Evolutionary conservation across 1,139 yeast species (phyloP), one percentile per base, ranked within the genome.

Genomic region (Casaregolazyma lundiana): DNA sequence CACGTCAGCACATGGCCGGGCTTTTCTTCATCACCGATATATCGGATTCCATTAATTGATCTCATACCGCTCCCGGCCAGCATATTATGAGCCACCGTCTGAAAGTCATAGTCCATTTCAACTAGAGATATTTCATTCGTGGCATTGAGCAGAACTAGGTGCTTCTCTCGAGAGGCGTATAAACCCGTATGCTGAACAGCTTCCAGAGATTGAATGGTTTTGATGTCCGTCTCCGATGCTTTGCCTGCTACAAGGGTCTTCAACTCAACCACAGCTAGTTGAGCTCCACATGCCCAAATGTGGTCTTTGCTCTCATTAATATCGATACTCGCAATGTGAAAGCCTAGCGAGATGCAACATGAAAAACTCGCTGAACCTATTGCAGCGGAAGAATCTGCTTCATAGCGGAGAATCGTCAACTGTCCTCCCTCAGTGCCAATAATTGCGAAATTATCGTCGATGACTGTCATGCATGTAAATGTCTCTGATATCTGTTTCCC

Each of bases 401-500:
- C 47, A 19, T 47, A 57, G n/a, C 55, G 51, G 2, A 61, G 42
- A 4, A 59, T 53, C 2, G 59, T 63, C 1, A 80, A 50, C 29
- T 72, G 75, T 2, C 76, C 75, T 6, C 58, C 54, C 41, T 71
- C 73, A 0, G 80, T 69, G 13, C 72, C 62, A 1, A 78, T 56
- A 22, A 78, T 53, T 2, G 38, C 42, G 3, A 43, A 29, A 2
- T 78, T 52, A 36, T 57, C 53, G 36, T 59, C 57, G 8, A 55
- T 60, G 34, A 68, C 69, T 18, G 65, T 61, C 1, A 66, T 65
- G 19, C 65, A 67, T 2, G 73, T 67, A 56, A 82, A 81, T 45
- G 70, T 73, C 13, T 72, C 69, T 50, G 72, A 72, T 9, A 79
- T 65, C 39, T 67, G 68, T 8, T 64, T 65, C 0, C 81, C 82